Evolutionary conservation across 2,329 filamentous ascomycete genomes (phyloP).

Genomic region (Shiraia bambusicola): DNA sequence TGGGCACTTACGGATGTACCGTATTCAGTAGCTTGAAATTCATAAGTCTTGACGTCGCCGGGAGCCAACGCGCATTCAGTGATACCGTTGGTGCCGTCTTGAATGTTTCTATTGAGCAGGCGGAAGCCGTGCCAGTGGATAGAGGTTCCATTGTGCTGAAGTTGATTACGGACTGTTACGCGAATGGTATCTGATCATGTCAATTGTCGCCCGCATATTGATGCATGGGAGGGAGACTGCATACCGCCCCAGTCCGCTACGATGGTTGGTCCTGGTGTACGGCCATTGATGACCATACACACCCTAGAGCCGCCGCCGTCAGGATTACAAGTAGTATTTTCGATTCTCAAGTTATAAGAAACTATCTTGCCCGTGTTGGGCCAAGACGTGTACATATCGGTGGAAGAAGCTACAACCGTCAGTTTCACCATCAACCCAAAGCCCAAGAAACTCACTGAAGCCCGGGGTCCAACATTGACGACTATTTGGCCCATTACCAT

Average conservation of each 20-base stretch:
- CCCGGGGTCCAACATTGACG: slow-evolving; percentile 46
- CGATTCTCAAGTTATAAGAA: slow-evolving; percentile 41
- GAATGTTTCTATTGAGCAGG: slow-evolving; percentile 55
- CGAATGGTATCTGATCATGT: slow-evolving; percentile 21
- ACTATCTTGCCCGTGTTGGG: slow-evolving; percentile 40
- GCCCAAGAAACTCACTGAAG: slow-evolving; percentile 15
- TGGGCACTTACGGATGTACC: slow-evolving; percentile 11
- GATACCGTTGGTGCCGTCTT: slow-evolving; percentile 56
- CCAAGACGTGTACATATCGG: slow-evolving; percentile 45
- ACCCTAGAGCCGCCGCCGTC: slow-evolving; percentile 42
- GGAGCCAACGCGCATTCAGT: slow-evolving; percentile 53
- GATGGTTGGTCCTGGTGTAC: slow-evolving; percentile 63
- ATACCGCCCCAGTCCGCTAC: slow-evolving; percentile 49
- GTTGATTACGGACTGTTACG: slow-evolving; percentile 55
- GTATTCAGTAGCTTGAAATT: slow-evolving; percentile 34
- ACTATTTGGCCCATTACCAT: slow-evolving; percentile 40
- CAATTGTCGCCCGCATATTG: too few species aligned
- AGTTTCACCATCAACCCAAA: background rate
- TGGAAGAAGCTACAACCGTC: slow-evolving; percentile 34
- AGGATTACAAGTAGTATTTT: slow-evolving; percentile 46
- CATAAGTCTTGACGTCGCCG: slow-evolving; percentile 41
- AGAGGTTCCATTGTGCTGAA: slow-evolving; percentile 60
- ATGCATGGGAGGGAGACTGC: too few species aligned
- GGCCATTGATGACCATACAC: slow-evolving; percentile 47
- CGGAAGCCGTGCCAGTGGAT: slow-evolving; percentile 65